Base-by-base conservation (phyloP, 768 basidiomycete genomes). In the button mushroom (Agaricus bisporus) region DNA sequence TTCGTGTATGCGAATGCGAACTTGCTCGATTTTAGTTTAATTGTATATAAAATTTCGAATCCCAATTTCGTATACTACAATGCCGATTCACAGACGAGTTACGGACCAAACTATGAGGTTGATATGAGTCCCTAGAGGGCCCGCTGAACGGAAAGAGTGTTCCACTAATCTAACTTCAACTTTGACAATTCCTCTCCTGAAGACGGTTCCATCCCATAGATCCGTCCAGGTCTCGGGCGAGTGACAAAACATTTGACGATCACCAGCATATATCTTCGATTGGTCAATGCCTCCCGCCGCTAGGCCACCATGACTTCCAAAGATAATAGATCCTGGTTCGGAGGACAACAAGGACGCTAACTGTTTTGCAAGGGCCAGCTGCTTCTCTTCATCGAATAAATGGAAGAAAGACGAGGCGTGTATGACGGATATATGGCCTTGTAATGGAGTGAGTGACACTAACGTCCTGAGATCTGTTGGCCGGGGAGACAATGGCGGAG, bases 361-460 rank as follows among this genome's bases (percentile, higher is more conserved):
- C 2, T 60, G 63, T 10, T 55, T 61, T 5, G 70, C 72, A 5
- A 71, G 57, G 37, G 63, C 36, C 18, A 61, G 51, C 48, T 73
- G 70, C 9, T 61, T 46, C 15, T 66, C 63, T 55, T 72, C 68
- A 10, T 58, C 46, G 59, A 73, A 73, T 7, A 73, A 59, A 46
- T 73, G 72, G 58, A 73, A 48, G 22, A 48, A 35, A n/a, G 46
- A 48, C 8, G 46, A 48, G 4, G 46, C 46, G 14, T 48, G 46
- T 48, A 86, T 78, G 14, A 68, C 78, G 7, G 80, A 73, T 38
- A 81, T 65, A 11, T 72, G 72, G 4, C 78, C 75, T 35, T 60
- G 72, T 14, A 71, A 61, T 3, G 66, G 64, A n/a, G 63, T 68
- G 22, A 71, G 61, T 22, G 61, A 63, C 1, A 46, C 60, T n/a